A percentile compares a stretch with the other conserved stretches of the same genome.
Conservation (phyloP, 371 early-diverging fungal genomes). For the Mucor velutinosus region DNA sequence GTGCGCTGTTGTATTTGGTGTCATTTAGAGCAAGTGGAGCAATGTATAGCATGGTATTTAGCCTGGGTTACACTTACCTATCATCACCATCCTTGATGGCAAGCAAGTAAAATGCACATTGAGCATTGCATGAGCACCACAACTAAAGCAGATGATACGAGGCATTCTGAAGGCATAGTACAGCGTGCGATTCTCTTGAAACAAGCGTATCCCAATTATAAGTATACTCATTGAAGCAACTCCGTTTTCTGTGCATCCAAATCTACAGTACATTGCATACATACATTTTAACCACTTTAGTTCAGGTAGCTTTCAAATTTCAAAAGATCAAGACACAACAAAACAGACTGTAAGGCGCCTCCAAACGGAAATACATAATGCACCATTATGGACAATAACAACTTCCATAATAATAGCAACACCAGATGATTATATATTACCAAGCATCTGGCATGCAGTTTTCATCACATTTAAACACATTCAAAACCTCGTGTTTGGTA, state of each 20-base stretch:
- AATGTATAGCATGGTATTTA: too few species aligned
- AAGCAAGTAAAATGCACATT: too few species aligned
- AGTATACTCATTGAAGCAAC: neutral
- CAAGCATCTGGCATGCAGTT: neutral
- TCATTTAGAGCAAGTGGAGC: too few species aligned
- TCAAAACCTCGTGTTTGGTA: neutral
- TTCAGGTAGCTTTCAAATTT: neutral
- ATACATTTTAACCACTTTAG: neutral
- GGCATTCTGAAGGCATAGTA: neutral
- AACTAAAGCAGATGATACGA: neutral
- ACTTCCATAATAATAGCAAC: neutral
- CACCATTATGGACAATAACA: neutral
- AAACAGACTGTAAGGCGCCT: too few species aligned
- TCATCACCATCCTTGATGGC: too few species aligned
- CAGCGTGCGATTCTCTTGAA: neutral
- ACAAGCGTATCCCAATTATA: neutral
- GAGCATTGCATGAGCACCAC: neutral
- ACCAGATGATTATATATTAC: neutral
- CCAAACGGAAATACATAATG: neutral
- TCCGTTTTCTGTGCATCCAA: constrained; percentile 3
- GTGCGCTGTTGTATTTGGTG: too few species aligned
- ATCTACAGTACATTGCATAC: neutral
- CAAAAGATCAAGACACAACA: too few species aligned
- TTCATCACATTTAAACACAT: neutral
- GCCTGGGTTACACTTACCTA: too few species aligned